Evolutionary conservation across 2,329 filamentous ascomycete species (phyloP).

Genomic region (Verticillium albo-atrum): DNA sequence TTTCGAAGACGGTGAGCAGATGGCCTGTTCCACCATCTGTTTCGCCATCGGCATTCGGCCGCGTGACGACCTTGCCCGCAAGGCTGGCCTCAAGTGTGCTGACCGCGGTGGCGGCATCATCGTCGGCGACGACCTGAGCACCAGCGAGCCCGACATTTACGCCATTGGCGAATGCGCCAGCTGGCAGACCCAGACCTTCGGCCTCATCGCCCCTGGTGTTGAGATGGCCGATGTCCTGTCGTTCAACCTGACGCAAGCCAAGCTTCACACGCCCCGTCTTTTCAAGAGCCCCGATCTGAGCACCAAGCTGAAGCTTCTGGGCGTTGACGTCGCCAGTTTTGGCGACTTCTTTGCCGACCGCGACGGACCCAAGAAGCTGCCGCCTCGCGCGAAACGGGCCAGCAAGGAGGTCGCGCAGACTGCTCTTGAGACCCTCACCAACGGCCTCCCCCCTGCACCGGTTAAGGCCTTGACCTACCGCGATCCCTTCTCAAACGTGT

Average conservation of each 20-base stretch:
- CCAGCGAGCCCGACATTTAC: conserved; percentile 69
- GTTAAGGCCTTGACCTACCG: conserved; percentile 86
- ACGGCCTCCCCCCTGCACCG: conserved; percentile 49
- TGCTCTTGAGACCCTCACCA: conserved; percentile 43
- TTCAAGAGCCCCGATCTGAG: conserved; percentile 85
- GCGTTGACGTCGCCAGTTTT: conserved; percentile 88
- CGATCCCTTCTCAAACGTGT: conserved; percentile 82
- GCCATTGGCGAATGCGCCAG: conserved; percentile 89
- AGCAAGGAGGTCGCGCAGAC: conserved; percentile 28
- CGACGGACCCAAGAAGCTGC: conserved; percentile 74
- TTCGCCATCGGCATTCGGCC: conserved; percentile 86
- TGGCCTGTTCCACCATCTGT: conserved; percentile 77
- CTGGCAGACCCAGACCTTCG: conserved; percentile 83
- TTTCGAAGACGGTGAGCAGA: conserved; percentile 75
- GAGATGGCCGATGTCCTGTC: conserved; percentile 91
- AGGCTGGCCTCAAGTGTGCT: conserved; percentile 67
- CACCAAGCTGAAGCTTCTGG: conserved; percentile 85
- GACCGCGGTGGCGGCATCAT: conserved; percentile 73
- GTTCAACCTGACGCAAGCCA: conserved; percentile 85
- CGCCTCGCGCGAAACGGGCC: conserved; percentile 44
- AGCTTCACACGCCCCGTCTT: conserved; percentile 60
- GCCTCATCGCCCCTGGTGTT: conserved; percentile 82
- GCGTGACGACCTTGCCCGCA: conserved; percentile 69
- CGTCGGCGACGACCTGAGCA: conserved; percentile 62
- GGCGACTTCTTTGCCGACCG: conserved; percentile 90